Evolutionary conservation across 2,329 filamentous ascomycete species (phyloP).

Genomic region (Colletotrichum tropicicola): DNA sequence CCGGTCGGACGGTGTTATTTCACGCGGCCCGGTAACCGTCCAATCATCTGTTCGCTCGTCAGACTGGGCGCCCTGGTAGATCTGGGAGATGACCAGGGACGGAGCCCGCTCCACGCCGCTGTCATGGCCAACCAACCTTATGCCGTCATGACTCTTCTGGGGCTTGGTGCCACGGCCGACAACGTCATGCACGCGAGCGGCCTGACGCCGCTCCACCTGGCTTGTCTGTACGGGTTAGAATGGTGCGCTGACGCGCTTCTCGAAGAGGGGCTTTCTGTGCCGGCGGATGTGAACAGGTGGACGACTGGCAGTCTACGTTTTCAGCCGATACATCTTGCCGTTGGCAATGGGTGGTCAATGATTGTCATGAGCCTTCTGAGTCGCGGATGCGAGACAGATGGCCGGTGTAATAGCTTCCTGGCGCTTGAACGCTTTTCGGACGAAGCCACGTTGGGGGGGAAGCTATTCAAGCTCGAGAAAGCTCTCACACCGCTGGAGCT

Average conservation of each 20-base stretch:
- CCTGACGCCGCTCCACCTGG: conserved; percentile 1
- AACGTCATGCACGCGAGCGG: background rate
- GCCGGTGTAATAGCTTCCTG: background rate
- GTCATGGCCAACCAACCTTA: background rate
- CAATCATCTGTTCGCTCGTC: background rate
- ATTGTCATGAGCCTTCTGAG: background rate
- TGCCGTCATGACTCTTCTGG: background rate
- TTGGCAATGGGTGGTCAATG: background rate
- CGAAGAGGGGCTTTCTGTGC: background rate
- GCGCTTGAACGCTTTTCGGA: too few relatives aligned
- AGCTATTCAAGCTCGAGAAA: background rate
- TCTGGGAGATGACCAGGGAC: background rate
- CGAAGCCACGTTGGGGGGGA: background rate
- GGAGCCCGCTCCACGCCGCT: conserved; percentile 13
- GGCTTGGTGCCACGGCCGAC: background rate
- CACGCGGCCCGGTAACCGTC: background rate
- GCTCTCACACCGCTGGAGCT: background rate
- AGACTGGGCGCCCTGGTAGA: background rate
- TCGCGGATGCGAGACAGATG: background rate
- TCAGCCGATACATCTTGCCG: conserved; percentile 3
- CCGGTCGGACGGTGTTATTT: conserved; percentile 2
- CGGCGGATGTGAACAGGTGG: background rate
- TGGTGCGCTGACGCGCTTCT: background rate
- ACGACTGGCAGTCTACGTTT: background rate
- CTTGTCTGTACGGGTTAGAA: conserved; percentile 2